Percentiles rank a stretch among this genome's conserved stretches.
Evolutionary conservation across 2,329 filamentous ascomycete genomes (phyloP).

Genomic region (Sarocladium strictum): DNA sequence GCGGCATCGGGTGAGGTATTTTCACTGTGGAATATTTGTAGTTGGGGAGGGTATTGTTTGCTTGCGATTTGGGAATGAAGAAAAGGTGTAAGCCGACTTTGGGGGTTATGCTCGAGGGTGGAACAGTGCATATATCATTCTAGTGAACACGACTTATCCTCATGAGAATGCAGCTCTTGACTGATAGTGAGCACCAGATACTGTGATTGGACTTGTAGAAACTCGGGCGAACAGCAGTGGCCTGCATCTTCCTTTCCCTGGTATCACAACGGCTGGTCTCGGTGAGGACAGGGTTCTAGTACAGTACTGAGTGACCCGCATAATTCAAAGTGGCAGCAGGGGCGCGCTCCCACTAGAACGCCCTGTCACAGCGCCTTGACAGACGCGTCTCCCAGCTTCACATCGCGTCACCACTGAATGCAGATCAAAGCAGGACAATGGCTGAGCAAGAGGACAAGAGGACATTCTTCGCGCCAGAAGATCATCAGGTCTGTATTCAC

Average conservation of each 20-base stretch:
- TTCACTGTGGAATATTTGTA: neutral
- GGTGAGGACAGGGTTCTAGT: neutral
- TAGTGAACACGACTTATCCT: neutral
- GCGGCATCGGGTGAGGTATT: no score
- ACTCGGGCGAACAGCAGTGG: no score
- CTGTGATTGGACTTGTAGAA: no score
- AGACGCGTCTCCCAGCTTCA: slow-evolving; percentile 6
- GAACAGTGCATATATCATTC: neutral
- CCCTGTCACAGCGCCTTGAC: neutral
- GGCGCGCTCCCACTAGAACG: neutral
- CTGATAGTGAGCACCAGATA: no score
- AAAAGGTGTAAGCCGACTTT: neutral
- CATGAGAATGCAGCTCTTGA: neutral
- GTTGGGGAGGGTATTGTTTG: neutral
- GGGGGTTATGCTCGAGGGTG: neutral
- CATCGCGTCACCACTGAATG: neutral
- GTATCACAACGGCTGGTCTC: no score
- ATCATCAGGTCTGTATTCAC: slow-evolving; percentile 33
- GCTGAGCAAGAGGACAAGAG: neutral
- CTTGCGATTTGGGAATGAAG: neutral
- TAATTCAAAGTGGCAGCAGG: neutral
- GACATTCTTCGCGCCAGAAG: slow-evolving; percentile 30
- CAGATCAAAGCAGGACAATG: slow-evolving; percentile 7
- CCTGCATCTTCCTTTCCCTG: no score
- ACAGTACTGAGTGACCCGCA: neutral